Evolutionary conservation across 768 basidiomycete species (phyloP), one percentile per base, ranked within the genome.

Genomic region (Steccherinum ochraceum): DNA sequence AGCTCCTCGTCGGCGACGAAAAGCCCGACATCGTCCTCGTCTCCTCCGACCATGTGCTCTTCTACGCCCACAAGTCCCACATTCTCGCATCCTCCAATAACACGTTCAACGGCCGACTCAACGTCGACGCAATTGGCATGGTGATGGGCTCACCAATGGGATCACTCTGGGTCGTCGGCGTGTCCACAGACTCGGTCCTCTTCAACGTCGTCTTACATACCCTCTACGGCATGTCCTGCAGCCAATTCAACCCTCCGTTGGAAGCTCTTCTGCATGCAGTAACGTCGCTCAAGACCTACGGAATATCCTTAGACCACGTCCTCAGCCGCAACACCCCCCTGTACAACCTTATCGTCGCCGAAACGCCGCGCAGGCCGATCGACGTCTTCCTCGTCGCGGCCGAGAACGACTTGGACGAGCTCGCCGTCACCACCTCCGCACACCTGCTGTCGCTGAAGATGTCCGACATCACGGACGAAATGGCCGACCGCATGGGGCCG

Each of bases 361-460:
- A 62, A 21, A 68, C 70, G 12, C 71, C 68, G 2, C 43, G 65
- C 4, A 46, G 41, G 12, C 70, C 73, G 0, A 54, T 76, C 5
- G 64, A 70, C 1, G 56, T 73, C 0, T 79, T 74, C 56, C 56
- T 70, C 0, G 63, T 77, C 19, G 76, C 75, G 0, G 70, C 67
- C 3, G 48, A 54, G 26, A 50, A 64, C 53, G 48, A 62, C 24
- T 57, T 77, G 2, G 51, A 69, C 25, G 58, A 64, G 0, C 64
- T 78, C 13, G 75, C 75, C 1, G 61, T 65, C 16, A 56, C 58
- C 18, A 57, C 68, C 0, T 75, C 73, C 1, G 61, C 67, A 4
- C 62, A 69, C 55, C 66, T 73, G 7, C 61, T 73, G 24, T 65
- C 71, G 3, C 61, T 64, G 27, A 57, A 66, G 1, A 60, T 74